phyloP scores from a whole-genome alignment of 306 rosid species.

The Herpetospermum pedunculosum region DNA sequence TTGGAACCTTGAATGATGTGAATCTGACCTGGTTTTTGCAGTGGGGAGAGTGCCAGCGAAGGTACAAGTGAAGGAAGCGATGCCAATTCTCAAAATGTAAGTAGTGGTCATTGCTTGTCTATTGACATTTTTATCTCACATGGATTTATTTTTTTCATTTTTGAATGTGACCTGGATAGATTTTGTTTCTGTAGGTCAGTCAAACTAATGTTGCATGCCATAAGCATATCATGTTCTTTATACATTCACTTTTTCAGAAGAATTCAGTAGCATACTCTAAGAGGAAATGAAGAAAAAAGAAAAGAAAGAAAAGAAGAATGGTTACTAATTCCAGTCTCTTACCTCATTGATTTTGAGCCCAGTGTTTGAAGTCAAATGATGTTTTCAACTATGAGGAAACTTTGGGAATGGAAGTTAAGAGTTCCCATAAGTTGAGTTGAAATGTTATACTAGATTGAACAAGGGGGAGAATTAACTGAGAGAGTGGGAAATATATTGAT shows the following conservation, averaged over 20 bases:
- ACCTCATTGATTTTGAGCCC: not conserved
- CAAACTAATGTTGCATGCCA: not conserved
- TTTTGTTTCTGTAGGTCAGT: not conserved
- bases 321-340: not conserved
- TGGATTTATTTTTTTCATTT: not conserved
- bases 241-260: not conserved
- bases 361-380: not conserved
- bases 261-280: not conserved
- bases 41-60: slow-evolving; percentile 94
- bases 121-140: not conserved
- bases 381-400: not conserved
- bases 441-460: not conserved
- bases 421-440: not conserved
- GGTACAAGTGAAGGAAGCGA: slow-evolving; percentile 97
- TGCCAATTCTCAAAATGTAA: slow-evolving; percentile 86
- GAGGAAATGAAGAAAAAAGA: not conserved
- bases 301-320: no score
- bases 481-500: not conserved
- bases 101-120: slow-evolving; percentile 18
- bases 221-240: not conserved
- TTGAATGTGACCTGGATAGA: not conserved
- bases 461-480: not conserved
- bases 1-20: slow-evolving; percentile 23
- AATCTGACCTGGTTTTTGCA: slow-evolving; percentile 31
- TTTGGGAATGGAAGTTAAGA: not conserved